Evolutionary conservation across 163 green algal genomes (phyloP), one percentile per base, ranked within the genome.

Genomic region (Coccomyxa subellipsoidea): DNA sequence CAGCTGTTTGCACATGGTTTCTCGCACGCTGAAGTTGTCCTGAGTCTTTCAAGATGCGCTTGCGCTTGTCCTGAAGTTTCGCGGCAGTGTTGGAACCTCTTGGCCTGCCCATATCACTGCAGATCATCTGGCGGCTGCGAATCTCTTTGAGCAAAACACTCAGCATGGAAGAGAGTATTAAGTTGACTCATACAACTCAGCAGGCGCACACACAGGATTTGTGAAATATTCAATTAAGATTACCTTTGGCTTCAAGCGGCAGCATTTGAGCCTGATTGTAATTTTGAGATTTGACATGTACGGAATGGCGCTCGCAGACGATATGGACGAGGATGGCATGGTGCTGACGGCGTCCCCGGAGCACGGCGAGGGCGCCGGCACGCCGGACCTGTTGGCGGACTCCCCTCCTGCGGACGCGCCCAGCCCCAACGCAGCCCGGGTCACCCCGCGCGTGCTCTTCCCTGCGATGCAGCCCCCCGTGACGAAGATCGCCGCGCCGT

Each of bases 341-440:
- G 47, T 59, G 47, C 23, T 59, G 47, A 59, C 47, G 47, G 47
- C 47, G 47, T 59, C 47, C 47, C 47, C 47, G 47, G n/a, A 73
- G 66, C 66, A 27, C 29, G 29, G 66, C 66, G 32, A 73, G 66
- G 66, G 66, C 7, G n/a, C n/a, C n/a, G n/a, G 66, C 66, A 73
- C 66, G 10, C 66, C 66, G 32, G 66, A 73, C 66, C 66, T 73
- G 66, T 23, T 73, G 66, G 66, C 66, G 32, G 66, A 73, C 66
- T 36, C 66, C 29, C 66, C 66, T 18, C 66, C 66, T 8, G 10
- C 27, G 18, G 29, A 32, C 2, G 29, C 66, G 66, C 66, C 66
- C 7, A 34, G n/a, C 66, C 29, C 27, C n/a, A 34, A 73, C 66
- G 66, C 66, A 34, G 31, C 66, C 66, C 2, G 66, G 10, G 29